Percentiles rank a stretch among this genome's conserved stretches.
Evolutionary conservation across 2,329 filamentous ascomycete species (phyloP).

Genomic region (Paecilomyces dactylethromorphus): DNA sequence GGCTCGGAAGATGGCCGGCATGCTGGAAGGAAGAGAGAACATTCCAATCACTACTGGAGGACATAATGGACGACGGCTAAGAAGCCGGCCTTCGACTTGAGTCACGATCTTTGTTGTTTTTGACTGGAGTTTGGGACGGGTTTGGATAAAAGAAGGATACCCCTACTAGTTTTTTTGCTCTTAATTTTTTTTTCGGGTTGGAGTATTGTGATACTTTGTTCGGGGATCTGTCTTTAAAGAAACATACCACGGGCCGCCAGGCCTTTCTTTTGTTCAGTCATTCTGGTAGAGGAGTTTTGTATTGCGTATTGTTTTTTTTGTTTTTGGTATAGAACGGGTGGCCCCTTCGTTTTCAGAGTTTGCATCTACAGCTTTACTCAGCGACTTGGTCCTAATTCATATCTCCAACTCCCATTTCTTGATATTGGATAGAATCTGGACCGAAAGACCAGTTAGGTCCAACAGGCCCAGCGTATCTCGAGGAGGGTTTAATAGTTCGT

Average conservation of each 20-base stretch:
- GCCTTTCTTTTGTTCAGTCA: background rate
- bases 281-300: background rate
- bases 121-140: background rate
- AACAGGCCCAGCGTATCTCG: background rate
- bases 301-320: too few relatives aligned
- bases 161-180: background rate
- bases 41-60: constrained; percentile 19
- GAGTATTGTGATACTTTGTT: background rate
- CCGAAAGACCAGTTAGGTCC: background rate
- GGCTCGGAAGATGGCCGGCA: constrained; percentile 31
- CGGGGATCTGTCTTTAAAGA: background rate
- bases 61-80: constrained; percentile 21
- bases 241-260: background rate
- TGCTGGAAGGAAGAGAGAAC: constrained; percentile 42
- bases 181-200: too few relatives aligned
- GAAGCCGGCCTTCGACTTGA: constrained; percentile 22
- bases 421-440: background rate
- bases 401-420: background rate
- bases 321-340: background rate
- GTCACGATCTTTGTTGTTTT: background rate
- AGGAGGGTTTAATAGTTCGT: background rate
- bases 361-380: background rate
- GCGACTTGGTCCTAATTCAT: background rate
- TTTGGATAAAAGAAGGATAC: background rate
- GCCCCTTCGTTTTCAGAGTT: background rate